Conservation (phyloP, 1,284 basidiomycete species). For the Flammula alnicola region DNA sequence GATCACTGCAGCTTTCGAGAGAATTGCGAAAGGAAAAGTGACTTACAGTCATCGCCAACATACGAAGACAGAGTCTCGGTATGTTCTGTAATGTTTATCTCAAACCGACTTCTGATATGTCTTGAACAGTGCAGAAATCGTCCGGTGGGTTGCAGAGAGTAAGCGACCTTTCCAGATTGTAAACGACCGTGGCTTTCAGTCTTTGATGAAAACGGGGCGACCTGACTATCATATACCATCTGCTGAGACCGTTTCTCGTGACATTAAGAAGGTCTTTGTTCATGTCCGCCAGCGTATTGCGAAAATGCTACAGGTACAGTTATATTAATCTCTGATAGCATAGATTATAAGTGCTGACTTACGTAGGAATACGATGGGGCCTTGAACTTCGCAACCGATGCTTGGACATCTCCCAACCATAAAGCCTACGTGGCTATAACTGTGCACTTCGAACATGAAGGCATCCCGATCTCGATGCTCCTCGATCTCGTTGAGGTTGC, state of each 20-base stretch:
- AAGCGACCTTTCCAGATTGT: slow-evolving; percentile 3
- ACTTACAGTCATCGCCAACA: background rate
- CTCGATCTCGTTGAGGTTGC: slow-evolving; percentile 21
- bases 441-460: slow-evolving; percentile 15
- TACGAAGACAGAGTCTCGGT: background rate
- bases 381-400: slow-evolving; percentile 19
- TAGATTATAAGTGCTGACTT: too few species aligned
- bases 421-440: slow-evolving; percentile 15
- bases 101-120: too few species aligned
- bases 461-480: slow-evolving; percentile 5
- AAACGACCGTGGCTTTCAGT: background rate
- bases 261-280: slow-evolving; percentile 2
- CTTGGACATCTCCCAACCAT: slow-evolving; percentile 15
- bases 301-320: slow-evolving; percentile 7
- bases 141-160: slow-evolving; percentile 11
- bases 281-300: background rate
- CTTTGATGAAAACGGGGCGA: slow-evolving; percentile 4
- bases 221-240: slow-evolving; percentile 3
- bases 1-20: background rate
- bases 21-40: background rate
- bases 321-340: background rate
- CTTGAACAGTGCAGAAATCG: slow-evolving; percentile 2
- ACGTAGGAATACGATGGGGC: slow-evolving; percentile 19
- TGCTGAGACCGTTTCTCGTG: background rate
- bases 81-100: too few species aligned